A percentile compares a stretch with the other conserved stretches of the same genome.
These are phyloP conservation scores for Ploettnerulaceae sp. DNA, from an alignment of 2,329 filamentous ascomycete genomes.

Conservation along the genomic window DNA sequence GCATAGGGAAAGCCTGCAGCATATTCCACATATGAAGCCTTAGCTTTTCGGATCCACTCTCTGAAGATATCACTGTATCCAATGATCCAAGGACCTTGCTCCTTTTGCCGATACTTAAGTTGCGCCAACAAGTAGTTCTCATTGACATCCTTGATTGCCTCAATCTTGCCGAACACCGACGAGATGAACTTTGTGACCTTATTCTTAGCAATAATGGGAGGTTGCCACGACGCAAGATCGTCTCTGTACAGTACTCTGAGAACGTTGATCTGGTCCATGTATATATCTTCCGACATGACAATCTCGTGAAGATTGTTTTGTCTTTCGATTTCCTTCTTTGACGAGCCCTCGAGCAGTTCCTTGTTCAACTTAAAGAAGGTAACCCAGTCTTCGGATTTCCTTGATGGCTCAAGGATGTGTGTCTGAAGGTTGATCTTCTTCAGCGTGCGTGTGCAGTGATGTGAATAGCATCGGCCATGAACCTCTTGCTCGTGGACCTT, in stretches of 20 bases:
- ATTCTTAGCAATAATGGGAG: conserved; percentile 74
- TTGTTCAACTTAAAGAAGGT: conserved; percentile 82
- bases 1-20: conserved; percentile 83
- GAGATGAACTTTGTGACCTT: conserved; percentile 74
- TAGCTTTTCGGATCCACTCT: conserved; percentile 96
- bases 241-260: conserved; percentile 82
- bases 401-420: conserved; percentile 63
- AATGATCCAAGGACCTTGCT: conserved; percentile 89
- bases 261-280: conserved; percentile 84
- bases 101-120: conserved; percentile 92
- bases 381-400: conserved; percentile 73
- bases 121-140: conserved; percentile 89
- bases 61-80: conserved; percentile 97
- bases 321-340: conserved; percentile 83
- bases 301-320: conserved; percentile 96
- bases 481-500: conserved; percentile 65
- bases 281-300: conserved; percentile 86
- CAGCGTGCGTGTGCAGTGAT: conserved; percentile 88
- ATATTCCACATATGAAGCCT: conserved; percentile 84
- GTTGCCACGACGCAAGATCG: conserved; percentile 65
- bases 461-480: conserved; percentile 80
- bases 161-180: conserved; percentile 86
- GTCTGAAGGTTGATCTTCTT: conserved; percentile 89
- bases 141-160: conserved; percentile 83
- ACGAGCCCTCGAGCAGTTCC: conserved; percentile 64